Evolutionary conservation across 345 rosid species (phyloP).

Genomic region (Psidium friedrichsthalianum): DNA sequence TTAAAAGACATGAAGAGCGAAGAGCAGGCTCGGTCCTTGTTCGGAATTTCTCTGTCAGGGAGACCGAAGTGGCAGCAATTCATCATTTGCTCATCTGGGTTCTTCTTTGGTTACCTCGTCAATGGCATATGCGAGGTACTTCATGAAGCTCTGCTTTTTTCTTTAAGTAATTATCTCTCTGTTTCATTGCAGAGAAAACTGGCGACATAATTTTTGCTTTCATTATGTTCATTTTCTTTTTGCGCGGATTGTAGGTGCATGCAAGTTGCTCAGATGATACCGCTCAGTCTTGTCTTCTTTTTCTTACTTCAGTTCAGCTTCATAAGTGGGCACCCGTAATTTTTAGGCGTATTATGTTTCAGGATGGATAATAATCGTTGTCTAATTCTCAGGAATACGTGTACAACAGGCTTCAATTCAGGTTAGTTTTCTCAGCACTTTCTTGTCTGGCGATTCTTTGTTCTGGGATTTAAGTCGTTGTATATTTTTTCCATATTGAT

Average conservation of each 20-base stretch:
- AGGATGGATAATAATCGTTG: background rate
- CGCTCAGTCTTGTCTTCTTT: background rate
- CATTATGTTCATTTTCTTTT: background rate
- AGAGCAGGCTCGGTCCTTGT: conserved; percentile 46
- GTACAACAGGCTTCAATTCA: conserved; percentile 83
- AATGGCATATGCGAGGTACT: conserved; percentile 93
- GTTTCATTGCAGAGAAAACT: background rate
- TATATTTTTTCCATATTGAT: background rate
- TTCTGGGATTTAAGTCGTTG: background rate
- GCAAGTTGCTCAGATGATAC: background rate
- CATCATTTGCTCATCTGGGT: conserved; percentile 83
- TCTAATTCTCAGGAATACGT: conserved; percentile 67
- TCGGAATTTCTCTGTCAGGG: conserved; percentile 60
- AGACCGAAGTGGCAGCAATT: conserved; percentile 76
- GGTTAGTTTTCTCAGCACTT: conserved; percentile 18
- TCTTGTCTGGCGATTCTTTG: background rate
- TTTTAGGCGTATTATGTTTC: background rate
- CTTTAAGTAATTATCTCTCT: background rate
- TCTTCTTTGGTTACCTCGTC: conserved; percentile 92
- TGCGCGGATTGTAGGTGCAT: background rate
- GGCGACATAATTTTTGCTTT: background rate
- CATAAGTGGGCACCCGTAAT: background rate
- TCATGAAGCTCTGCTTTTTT: background rate
- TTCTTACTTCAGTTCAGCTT: background rate
- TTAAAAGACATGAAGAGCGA: conserved; percentile 40